Evolutionary conservation across 371 early-diverging fungal species (phyloP).

Genomic region (Zopfochytrium polystomum): DNA sequence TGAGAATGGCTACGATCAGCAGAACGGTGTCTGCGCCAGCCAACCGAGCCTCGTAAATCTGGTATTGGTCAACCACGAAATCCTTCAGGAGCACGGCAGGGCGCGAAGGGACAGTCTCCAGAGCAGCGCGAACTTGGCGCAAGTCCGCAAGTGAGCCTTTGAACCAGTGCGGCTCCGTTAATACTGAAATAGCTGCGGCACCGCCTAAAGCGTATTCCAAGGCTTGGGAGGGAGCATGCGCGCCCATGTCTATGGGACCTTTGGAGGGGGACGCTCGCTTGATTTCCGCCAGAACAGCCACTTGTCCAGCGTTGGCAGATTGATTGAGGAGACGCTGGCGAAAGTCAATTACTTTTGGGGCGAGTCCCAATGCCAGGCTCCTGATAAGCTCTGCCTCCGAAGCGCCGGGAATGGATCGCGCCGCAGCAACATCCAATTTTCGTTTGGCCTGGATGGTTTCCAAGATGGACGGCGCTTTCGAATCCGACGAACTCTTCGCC

Average conservation of each 20-base stretch:
- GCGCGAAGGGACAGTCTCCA: constrained; percentile 64
- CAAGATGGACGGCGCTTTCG: constrained; percentile 32
- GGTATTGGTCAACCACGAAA: constrained; percentile 94
- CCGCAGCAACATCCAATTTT: constrained; percentile 68
- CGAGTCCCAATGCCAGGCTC: constrained; percentile 65
- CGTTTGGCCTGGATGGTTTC: constrained; percentile 72
- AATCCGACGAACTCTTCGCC: constrained; percentile 13
- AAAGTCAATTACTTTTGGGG: constrained; percentile 78
- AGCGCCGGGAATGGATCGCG: constrained; percentile 71
- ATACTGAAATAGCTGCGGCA: constrained; percentile 88
- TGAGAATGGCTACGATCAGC: constrained; percentile 91
- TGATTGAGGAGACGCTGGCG: constrained; percentile 60
- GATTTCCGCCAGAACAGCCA: constrained; percentile 89
- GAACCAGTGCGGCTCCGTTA: constrained; percentile 98
- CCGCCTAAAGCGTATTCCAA: constrained; percentile 82
- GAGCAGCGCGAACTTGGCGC: constrained; percentile 71
- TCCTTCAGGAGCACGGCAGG: constrained; percentile 95
- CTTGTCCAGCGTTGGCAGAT: constrained; percentile 43
- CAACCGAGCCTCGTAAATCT: constrained; percentile 87
- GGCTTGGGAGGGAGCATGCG: constrained; percentile 83
- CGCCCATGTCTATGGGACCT: constrained; percentile 77
- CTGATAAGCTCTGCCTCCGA: constrained; percentile 64
- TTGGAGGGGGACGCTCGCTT: constrained; percentile 97
- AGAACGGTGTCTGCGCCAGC: constrained; percentile 89
- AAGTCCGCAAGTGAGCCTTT: constrained; percentile 88